Conservation (phyloP, 148 eudicot genomes). For the Camellia lanceoleosa region DNA sequence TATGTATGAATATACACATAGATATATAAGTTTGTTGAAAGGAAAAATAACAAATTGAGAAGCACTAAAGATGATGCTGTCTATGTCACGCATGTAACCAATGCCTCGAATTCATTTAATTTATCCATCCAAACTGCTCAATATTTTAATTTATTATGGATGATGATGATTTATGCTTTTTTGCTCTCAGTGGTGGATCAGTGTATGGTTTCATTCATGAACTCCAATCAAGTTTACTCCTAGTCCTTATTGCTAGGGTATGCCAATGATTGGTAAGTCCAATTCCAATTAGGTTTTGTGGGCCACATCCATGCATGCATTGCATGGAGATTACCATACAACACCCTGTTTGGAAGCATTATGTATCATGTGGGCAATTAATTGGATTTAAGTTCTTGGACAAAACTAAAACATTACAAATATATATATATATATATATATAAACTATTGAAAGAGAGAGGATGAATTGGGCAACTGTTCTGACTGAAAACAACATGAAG, state of each 20-base stretch:
- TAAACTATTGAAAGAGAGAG: background rate
- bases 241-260: no score
- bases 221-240: background rate
- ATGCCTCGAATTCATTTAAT: background rate
- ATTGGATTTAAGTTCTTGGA: background rate
- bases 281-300: background rate
- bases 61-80: background rate
- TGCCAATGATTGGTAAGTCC: background rate
- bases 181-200: background rate
- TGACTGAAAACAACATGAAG: background rate
- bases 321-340: background rate
- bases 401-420: background rate
- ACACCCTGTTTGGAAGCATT: background rate
- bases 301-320: background rate
- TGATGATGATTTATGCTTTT: background rate
- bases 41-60: background rate
- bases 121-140: constrained; percentile 1
- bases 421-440: background rate
- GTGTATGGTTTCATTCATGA: background rate
- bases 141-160: background rate
- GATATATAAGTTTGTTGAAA: no score
- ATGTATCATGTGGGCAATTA: background rate
- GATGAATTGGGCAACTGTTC: background rate
- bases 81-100: background rate
- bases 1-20: no score